Conservation (phyloP, 83 land plant species). For the Thuja plicata region DNA sequence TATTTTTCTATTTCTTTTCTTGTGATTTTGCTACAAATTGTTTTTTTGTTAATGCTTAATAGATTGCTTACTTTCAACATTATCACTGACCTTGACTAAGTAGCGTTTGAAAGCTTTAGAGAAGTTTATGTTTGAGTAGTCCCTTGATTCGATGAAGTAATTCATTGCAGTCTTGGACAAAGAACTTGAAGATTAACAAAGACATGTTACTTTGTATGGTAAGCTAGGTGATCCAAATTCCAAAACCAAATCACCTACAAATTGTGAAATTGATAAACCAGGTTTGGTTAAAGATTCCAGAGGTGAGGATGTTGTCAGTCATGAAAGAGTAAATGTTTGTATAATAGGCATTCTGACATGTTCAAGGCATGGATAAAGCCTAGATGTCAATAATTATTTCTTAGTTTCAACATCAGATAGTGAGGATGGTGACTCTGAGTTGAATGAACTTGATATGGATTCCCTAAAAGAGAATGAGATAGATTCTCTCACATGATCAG, state of each 20-base stretch:
- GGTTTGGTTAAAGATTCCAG: not conserved
- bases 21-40: not conserved
- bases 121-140: constrained; percentile 62
- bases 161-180: constrained; percentile 58
- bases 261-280: not conserved
- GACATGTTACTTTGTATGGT: constrained; percentile 48
- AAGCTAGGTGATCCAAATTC: constrained; percentile 7
- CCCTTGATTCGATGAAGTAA: constrained; percentile 48
- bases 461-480: not conserved
- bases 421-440: not conserved
- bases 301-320: not conserved
- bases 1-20: not conserved
- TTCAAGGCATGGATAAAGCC: not conserved
- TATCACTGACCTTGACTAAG: not conserved
- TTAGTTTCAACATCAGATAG: not conserved
- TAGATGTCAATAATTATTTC: not conserved
- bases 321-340: not conserved
- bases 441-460: not conserved
- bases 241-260: not conserved
- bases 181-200: constrained; percentile 60
- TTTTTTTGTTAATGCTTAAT: not conserved
- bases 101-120: constrained; percentile 46
- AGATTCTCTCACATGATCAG: not conserved
- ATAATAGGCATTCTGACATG: not conserved
- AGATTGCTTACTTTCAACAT: not conserved